Evolutionary conservation across 2,329 filamentous ascomycete species (phyloP).

Genomic region (Amesomyces nigricolor): DNA sequence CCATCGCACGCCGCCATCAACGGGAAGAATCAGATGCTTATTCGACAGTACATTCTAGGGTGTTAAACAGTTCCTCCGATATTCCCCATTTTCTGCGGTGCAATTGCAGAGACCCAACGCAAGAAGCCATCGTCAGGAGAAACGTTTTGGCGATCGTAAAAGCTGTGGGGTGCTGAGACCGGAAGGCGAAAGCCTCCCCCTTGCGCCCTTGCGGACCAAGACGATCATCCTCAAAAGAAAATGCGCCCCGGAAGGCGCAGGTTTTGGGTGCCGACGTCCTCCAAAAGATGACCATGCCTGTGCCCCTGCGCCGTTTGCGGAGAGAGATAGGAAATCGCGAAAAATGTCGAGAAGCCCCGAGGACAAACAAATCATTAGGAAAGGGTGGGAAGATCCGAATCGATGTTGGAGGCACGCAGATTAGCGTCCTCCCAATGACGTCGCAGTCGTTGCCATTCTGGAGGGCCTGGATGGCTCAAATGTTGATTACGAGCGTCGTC

Average conservation of each 20-base stretch:
- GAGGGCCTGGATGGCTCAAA: neutral
- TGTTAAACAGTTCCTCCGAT: constrained; percentile 29
- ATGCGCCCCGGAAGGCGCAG: constrained; percentile 2
- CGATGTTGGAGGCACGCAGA: neutral
- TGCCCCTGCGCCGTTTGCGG: constrained; percentile 12
- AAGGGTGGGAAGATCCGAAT: neutral
- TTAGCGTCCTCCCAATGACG: neutral
- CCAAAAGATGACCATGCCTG: neutral
- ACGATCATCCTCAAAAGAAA: constrained; percentile 21
- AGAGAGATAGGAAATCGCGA: constrained; percentile 16
- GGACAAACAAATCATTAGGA: neutral
- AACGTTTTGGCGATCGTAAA: constrained; percentile 18
- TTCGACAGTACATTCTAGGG: constrained; percentile 39
- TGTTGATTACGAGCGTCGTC: neutral
- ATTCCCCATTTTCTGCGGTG: constrained; percentile 27
- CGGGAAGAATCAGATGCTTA: constrained; percentile 37
- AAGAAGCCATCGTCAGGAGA: constrained; percentile 16
- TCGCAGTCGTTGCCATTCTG: neutral
- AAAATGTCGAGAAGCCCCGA: neutral
- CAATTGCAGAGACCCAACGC: constrained; percentile 15
- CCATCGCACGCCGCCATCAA: constrained; percentile 30
- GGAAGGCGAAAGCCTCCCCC: constrained; percentile 8
- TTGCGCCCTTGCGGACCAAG: constrained; percentile 13
- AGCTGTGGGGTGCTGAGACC: constrained; percentile 16
- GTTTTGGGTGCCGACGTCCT: neutral